A percentile compares a stretch with the other conserved stretches of the same genome.
Evolutionary conservation across 2,329 filamentous ascomycete genomes (phyloP).

Genomic region (Penicillium glabrum): DNA sequence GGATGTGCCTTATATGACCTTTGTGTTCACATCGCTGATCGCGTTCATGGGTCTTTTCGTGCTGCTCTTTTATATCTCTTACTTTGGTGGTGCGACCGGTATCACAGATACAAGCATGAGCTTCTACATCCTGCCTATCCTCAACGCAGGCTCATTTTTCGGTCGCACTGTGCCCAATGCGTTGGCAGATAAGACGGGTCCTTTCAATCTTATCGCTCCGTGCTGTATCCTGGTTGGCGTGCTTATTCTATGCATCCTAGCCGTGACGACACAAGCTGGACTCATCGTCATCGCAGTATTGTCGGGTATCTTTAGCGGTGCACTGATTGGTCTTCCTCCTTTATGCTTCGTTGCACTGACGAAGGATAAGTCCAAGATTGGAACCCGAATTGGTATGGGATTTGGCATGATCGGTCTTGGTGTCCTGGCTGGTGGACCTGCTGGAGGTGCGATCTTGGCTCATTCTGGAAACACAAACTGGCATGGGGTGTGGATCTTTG

Average conservation of each 20-base stretch:
- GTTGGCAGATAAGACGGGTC: slow-evolving; percentile 52
- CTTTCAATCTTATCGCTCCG: slow-evolving; percentile 44
- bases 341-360: slow-evolving; percentile 36
- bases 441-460: slow-evolving; percentile 29
- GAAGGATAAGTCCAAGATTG: slow-evolving; percentile 36
- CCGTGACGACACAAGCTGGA: slow-evolving; percentile 28
- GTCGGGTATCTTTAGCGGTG: slow-evolving; percentile 41
- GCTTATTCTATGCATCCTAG: slow-evolving; percentile 35
- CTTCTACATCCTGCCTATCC: slow-evolving; percentile 60
- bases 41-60: slow-evolving; percentile 46
- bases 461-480: neutral
- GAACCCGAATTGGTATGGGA: slow-evolving; percentile 37
- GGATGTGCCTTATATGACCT: slow-evolving; percentile 39
- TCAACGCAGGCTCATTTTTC: slow-evolving; percentile 56
- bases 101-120: slow-evolving; percentile 50
- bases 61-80: slow-evolving; percentile 54
- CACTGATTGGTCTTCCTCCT: slow-evolving; percentile 39
- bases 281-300: slow-evolving; percentile 35
- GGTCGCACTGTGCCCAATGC: slow-evolving; percentile 53
- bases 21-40: slow-evolving; percentile 36
- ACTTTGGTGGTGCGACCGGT: slow-evolving; percentile 50
- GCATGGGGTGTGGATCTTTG: slow-evolving; percentile 7
- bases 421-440: slow-evolving; percentile 29
- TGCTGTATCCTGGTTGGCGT: slow-evolving; percentile 21
- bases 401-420: slow-evolving; percentile 29